Evolutionary conservation across 768 basidiomycete genomes (phyloP).

Genomic region (Lactarius psammicola): DNA sequence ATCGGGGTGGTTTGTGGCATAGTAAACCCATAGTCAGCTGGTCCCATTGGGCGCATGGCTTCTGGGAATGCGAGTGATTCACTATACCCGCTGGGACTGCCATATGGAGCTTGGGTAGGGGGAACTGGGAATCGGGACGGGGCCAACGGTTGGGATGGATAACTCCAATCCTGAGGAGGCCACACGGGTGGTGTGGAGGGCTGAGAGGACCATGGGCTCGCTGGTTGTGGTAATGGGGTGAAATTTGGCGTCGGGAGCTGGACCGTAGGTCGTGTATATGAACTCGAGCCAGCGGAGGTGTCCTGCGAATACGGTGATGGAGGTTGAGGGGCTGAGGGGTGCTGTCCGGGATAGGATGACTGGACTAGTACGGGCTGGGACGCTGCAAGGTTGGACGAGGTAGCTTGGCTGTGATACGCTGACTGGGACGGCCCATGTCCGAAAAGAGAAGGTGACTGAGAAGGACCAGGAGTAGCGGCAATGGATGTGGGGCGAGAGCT

Average conservation of each 20-base stretch:
- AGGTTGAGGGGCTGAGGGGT: background rate
- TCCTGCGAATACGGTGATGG: background rate
- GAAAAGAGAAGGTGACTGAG: background rate
- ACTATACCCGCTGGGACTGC: conserved; percentile 6
- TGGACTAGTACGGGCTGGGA: background rate
- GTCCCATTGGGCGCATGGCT: background rate
- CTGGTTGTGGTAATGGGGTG: background rate
- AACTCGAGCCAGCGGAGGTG: background rate
- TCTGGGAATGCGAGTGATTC: conserved; percentile 3
- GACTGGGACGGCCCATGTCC: background rate
- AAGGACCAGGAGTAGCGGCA: background rate
- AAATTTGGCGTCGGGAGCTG: conserved; percentile 5
- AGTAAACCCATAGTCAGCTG: background rate
- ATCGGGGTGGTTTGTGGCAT: conserved; percentile 5
- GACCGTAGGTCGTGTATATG: background rate
- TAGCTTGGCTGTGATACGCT: background rate
- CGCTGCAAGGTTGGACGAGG: conserved; percentile 5
- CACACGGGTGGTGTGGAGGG: background rate
- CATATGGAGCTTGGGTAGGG: background rate
- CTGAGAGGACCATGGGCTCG: conserved; percentile 3
- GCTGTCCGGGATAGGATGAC: conserved; percentile 11
- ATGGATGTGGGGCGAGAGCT: conserved; percentile 19
- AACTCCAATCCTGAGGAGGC: conserved; percentile 7
- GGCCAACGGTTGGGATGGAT: background rate
- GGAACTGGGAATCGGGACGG: conserved; percentile 5